Conservation (phyloP, 345 rosid species). For the Heritiera littoralis region DNA sequence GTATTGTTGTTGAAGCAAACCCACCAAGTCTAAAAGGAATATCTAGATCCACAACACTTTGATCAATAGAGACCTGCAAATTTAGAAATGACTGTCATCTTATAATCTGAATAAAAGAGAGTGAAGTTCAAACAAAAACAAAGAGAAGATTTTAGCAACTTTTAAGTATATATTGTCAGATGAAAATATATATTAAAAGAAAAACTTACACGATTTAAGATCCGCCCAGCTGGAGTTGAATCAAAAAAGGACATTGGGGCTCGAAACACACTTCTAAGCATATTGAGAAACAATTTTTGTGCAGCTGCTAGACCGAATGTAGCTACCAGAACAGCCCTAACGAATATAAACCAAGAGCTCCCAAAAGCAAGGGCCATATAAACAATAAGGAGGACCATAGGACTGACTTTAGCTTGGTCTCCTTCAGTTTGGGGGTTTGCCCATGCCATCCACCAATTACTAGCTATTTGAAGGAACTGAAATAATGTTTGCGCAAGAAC, state of each 20-base stretch:
- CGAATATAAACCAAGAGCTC: constrained; percentile 91
- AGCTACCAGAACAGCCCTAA: constrained; percentile 96
- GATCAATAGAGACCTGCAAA: constrained; percentile 92
- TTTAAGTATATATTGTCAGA: constrained; percentile 2
- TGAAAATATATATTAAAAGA: not conserved
- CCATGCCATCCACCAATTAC: constrained; percentile 99
- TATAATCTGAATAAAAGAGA: constrained; percentile 14
- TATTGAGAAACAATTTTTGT: constrained; percentile 83
- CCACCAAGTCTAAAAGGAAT: constrained; percentile 99
- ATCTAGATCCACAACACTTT: constrained; percentile 99
- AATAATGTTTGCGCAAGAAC: constrained; percentile 83
- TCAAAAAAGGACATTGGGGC: constrained; percentile 99
- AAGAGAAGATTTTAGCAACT: constrained; percentile 16
- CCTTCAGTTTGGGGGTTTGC: constrained; percentile 99
- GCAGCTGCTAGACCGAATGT: constrained; percentile 98
- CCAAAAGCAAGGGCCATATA: constrained; percentile 98
- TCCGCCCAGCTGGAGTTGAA: constrained; percentile 97
- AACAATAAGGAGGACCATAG: constrained; percentile 82
- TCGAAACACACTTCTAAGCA: constrained; percentile 92
- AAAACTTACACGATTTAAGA: constrained; percentile 87
- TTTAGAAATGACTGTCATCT: constrained; percentile 18
- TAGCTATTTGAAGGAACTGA: constrained; percentile 97
- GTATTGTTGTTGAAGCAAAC: constrained; percentile 98
- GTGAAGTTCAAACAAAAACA: not conserved
- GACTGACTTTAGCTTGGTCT: constrained; percentile 75